These are phyloP conservation scores for Wallacemonas collosoma DNA, from an alignment of 208 protist species.

Conservation along the genomic window DNA sequence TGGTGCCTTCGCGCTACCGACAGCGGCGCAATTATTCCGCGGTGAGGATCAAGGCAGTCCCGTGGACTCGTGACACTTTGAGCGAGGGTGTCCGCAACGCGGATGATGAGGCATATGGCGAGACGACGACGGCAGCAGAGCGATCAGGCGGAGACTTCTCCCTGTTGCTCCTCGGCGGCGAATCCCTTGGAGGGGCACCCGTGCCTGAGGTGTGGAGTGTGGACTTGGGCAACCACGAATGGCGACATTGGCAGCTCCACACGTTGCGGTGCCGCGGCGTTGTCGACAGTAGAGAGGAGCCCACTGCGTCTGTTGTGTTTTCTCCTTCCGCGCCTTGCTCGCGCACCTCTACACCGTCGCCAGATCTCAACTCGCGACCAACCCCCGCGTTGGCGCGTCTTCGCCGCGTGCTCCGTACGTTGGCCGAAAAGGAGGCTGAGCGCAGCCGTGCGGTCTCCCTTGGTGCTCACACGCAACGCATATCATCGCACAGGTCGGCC, in stretches of 20 bases:
- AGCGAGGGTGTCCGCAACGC: too few species aligned
- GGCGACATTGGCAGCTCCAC: conserved; percentile 2
- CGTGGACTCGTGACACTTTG: not conserved
- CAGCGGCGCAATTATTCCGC: not conserved
- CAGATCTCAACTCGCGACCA: not conserved
- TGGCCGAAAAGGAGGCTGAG: conserved; percentile 11
- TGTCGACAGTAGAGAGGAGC: not conserved
- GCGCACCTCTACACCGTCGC: not conserved
- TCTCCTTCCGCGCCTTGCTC: not conserved
- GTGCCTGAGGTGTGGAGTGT: conserved; percentile 57
- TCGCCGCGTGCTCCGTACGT: not conserved
- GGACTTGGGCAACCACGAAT: conserved; percentile 5
- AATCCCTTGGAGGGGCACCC: conserved; percentile 32
- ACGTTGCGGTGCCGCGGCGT: not conserved
- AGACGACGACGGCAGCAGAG: conserved; percentile 3
- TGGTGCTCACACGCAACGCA: too few species aligned
- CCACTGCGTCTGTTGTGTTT: not conserved
- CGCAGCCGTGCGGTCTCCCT: not conserved
- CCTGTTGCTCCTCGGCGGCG: conserved; percentile 67
- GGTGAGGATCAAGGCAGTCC: not conserved
- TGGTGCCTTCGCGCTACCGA: conserved; percentile 21
- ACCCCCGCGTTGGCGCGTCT: not conserved
- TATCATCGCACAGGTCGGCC: too few species aligned
- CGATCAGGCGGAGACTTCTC: not conserved
- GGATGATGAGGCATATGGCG: not conserved